These are phyloP conservation scores for Hemisphaericaspora subhashii DNA, from an alignment of 1,139 yeast genomes.

Conservation along the genomic window DNA sequence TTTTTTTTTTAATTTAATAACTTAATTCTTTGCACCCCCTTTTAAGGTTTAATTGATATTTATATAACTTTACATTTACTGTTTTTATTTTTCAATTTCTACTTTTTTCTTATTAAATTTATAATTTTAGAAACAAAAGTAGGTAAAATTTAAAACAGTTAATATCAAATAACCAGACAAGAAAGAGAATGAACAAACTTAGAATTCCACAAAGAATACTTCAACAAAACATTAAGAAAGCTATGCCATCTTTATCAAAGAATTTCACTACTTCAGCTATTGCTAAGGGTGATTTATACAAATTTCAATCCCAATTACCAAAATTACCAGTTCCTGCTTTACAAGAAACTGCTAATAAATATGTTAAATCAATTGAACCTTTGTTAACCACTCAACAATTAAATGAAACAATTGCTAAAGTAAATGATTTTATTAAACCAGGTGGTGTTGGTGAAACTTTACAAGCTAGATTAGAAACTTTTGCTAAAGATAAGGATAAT, in stretches of 20 bases:
- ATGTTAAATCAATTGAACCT: constrained; percentile 74
- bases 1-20: neutral
- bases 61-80: too few relatives aligned
- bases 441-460: constrained; percentile 63
- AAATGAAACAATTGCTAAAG: constrained; percentile 54
- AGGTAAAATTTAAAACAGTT: neutral
- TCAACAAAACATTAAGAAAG: constrained; percentile 5
- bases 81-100: neutral
- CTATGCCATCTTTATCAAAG: constrained; percentile 18
- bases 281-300: constrained; percentile 66
- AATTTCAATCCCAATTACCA: constrained; percentile 75
- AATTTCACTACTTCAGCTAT: constrained; percentile 32
- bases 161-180: constrained; percentile 2
- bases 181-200: constrained; percentile 12
- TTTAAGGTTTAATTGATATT: too few relatives aligned
- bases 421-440: constrained; percentile 59
- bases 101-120: too few relatives aligned
- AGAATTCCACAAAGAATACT: constrained; percentile 11
- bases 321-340: constrained; percentile 85
- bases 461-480: constrained; percentile 62
- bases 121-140: neutral
- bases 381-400: constrained; percentile 55
- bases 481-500: constrained; percentile 67
- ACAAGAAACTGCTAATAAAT: constrained; percentile 67
- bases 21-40: too few relatives aligned